A percentile compares a stretch with the other conserved stretches of the same genome.
phyloP scores from a whole-genome alignment of 345 rosid genomes.

The Eucalyptus grandis region DNA sequence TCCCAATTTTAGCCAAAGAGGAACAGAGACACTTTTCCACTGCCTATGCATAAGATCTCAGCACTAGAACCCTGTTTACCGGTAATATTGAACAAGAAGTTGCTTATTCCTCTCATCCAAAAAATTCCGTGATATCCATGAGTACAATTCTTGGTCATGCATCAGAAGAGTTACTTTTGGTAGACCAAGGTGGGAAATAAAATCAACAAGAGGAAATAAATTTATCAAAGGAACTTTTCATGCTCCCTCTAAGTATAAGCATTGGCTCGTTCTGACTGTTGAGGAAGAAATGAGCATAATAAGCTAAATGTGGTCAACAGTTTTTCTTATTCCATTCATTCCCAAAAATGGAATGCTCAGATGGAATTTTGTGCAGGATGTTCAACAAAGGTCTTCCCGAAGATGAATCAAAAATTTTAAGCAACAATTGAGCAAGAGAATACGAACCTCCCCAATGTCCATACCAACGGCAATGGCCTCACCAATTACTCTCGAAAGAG shows the following conservation, averaged over 20 bases:
- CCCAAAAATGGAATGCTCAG: background rate
- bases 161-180: background rate
- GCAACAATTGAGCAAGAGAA: background rate
- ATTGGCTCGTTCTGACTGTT: background rate
- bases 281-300: background rate
- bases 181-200: background rate
- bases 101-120: background rate
- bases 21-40: background rate
- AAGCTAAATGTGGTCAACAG: background rate
- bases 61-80: background rate
- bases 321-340: background rate
- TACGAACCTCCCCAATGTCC: slow-evolving; percentile 79
- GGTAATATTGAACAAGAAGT: background rate
- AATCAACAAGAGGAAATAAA: background rate
- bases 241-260: background rate
- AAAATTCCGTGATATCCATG: background rate
- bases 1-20: background rate
- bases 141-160: background rate
- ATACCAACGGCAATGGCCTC: slow-evolving; percentile 76
- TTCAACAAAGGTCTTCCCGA: background rate
- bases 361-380: background rate
- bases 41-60: background rate
- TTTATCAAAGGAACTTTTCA: background rate
- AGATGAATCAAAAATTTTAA: background rate
- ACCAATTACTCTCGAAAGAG: slow-evolving; percentile 59